Evolutionary conservation across 2,329 filamentous ascomycete species (phyloP), one percentile per base, ranked within the genome.

Genomic region (Beauveria bassiana): DNA sequence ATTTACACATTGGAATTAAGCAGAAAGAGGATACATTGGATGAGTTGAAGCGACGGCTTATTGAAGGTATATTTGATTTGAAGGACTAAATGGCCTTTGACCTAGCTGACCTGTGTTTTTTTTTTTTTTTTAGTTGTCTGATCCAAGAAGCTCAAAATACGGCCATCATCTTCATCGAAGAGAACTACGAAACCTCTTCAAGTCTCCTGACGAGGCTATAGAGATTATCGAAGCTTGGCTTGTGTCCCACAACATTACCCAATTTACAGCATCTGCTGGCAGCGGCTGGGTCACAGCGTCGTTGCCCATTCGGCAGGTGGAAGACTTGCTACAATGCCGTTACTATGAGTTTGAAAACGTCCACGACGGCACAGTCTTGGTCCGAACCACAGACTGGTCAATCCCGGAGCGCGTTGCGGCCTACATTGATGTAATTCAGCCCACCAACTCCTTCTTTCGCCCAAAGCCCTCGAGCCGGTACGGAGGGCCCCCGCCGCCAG

Each of bases 341-440:
- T 62, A 62, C 43, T 57, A 45, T 57, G 60, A 62, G 60, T 62
- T 59, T 51, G 20, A 28, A 31, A 56, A 62, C n/a, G 26, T 40
- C 3, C 46, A 24, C 7, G 52, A 62, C 46, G 53, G 53, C 3
- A 26, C 46, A 2, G 4, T 57, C 12, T 38, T 62, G 14, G 45
- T 62, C 4, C 53, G 60, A 20, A 62, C 60, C 22, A 42, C 40
- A 10, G 53, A 57, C 3, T 62, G 60, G 60, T 62, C 60, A 2
- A 14, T 62, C 1, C 60, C 60, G 1, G n/a, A 51, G 14, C 22
- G 24, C 16, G 9, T 62, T n/a, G 53, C 45, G 8, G 2, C 43
- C 6, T 38, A 57, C 20, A 24, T 62, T 26, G 60, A 62, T 12
- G 53, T 58, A 1, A 52, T 62, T 4, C 31, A 62, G 53, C 60